Base-by-base conservation (phyloP, 352 stramenopile species). In the Phytophthora macrochlamydospora region DNA sequence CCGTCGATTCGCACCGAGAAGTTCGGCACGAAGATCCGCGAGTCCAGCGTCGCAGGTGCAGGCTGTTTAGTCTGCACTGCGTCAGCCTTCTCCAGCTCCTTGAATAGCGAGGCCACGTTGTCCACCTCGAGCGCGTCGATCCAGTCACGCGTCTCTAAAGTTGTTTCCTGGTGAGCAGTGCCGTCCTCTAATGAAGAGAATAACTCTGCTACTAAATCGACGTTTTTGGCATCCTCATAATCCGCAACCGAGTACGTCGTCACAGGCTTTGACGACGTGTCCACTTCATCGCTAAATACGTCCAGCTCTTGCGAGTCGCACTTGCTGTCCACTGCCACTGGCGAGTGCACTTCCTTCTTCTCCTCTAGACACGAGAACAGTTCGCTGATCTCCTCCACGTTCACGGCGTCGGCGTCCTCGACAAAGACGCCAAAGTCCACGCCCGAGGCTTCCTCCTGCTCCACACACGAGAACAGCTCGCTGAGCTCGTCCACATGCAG, bases 371-470 rank as follows among this genome's bases (percentile, higher is more conserved):
- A 54, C 50, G 76, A 71, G 46, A 87, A 83, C 30, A 83, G 65
- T 44, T 86, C 75, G 60, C 71, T 85, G 51, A 87, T 78, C 60
- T 87, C 76, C 51, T 90, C 81, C 43, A 86, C 69, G 46, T 86
- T 83, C 18, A 83, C 50, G 55, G 71, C 77, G 51, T 89, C 77
- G 11, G 87, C 73, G 8, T 76, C 73, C 55, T 88, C 71, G 8
- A 85, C 65, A 32, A 86, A 76, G 9, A 85, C 64, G 52, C 75
- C 73, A 33, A 82, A 85, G 55, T 88, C 75, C 59, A 81, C 62
- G 11, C 52, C 59, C 4, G 65, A 55, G 40, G 59, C 62, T 53
- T 75, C 68, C 31, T 86, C 73, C 46, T 74, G 68, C 65, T 88
- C 76, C 54, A 87, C 81, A 54, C 59, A 77, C 56, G 69, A 76